These are phyloP conservation scores for Talaromyces sp. DNA, from an alignment of 2,329 filamentous ascomycete genomes.

Conservation along the genomic window DNA sequence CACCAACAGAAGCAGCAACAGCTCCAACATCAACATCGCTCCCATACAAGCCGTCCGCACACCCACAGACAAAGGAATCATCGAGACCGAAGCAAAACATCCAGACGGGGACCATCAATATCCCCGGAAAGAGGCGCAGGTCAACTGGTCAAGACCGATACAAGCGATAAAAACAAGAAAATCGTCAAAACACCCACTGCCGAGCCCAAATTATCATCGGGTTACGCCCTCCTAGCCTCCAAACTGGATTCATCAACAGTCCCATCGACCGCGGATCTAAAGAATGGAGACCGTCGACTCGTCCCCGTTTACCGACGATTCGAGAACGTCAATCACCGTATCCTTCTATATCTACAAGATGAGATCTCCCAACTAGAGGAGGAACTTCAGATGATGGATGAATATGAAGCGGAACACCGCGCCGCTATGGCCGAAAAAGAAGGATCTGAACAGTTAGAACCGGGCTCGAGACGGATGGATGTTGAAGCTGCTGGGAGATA, in stretches of 20 bases:
- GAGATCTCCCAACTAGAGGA: conserved; percentile 80
- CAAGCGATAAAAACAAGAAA: neutral
- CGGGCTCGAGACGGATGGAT: conserved; percentile 44
- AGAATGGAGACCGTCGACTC: conserved; percentile 28
- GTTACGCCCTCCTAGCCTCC: conserved; percentile 38
- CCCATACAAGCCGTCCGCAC: neutral
- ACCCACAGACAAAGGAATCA: conserved; percentile 10
- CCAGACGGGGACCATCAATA: conserved; percentile 27
- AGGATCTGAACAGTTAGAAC: conserved; percentile 33
- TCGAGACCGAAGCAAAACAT: conserved; percentile 25
- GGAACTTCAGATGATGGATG: conserved; percentile 69
- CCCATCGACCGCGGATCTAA: conserved; percentile 20
- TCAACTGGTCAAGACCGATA: conserved; percentile 11
- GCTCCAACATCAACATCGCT: conserved; percentile 1
- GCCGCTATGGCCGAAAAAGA: conserved; percentile 31
- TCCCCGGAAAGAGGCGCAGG: conserved; percentile 20
- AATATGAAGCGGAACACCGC: conserved; percentile 48
- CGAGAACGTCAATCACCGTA: conserved; percentile 74
- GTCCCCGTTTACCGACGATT: conserved; percentile 79
- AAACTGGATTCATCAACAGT: conserved; percentile 31
- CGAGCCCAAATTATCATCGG: conserved; percentile 25
- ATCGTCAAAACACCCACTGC: neutral
- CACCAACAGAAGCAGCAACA: conserved; percentile 24
- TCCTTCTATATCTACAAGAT: conserved; percentile 81
- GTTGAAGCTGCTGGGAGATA: conserved; percentile 51